Evolutionary conservation across 495 filamentous ascomycete genomes (phyloP).

Genomic region (Lasiosphaeria ovina): DNA sequence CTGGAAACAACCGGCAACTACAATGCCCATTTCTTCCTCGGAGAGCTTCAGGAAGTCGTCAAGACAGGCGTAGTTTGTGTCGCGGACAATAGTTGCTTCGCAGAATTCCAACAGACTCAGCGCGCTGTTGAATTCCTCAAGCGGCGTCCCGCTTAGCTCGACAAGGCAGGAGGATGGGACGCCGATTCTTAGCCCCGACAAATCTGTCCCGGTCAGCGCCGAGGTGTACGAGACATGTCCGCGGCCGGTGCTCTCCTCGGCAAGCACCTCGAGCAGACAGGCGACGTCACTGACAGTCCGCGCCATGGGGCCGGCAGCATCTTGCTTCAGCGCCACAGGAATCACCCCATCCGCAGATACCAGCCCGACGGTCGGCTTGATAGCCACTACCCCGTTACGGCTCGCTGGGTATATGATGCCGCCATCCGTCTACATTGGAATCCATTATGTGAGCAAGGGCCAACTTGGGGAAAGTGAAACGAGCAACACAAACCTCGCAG

Average conservation of each 20-base stretch:
- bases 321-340: constrained; percentile 60
- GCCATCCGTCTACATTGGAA: constrained; percentile 26
- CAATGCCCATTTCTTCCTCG: too few species aligned
- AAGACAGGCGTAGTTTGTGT: too few species aligned
- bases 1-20: too few species aligned
- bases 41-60: too few species aligned
- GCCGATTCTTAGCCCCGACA: too few species aligned
- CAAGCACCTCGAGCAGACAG: constrained; percentile 55
- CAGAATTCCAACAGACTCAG: too few species aligned
- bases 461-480: not conserved
- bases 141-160: too few species aligned
- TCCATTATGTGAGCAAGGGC: constrained; percentile 15
- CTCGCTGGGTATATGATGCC: constrained; percentile 39
- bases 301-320: constrained; percentile 65
- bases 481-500: constrained; percentile 18
- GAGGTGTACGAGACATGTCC: too few species aligned
- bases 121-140: too few species aligned
- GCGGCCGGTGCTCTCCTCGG: constrained; percentile 20
- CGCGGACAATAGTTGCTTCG: too few species aligned
- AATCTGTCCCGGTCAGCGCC: too few species aligned
- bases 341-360: constrained; percentile 62
- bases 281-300: constrained; percentile 60
- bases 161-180: too few species aligned
- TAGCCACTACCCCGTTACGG: constrained; percentile 47
- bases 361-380: constrained; percentile 68